Base-by-base conservation (phyloP, 768 basidiomycete species). In the Xerocomus brunneocitrinus region DNA sequence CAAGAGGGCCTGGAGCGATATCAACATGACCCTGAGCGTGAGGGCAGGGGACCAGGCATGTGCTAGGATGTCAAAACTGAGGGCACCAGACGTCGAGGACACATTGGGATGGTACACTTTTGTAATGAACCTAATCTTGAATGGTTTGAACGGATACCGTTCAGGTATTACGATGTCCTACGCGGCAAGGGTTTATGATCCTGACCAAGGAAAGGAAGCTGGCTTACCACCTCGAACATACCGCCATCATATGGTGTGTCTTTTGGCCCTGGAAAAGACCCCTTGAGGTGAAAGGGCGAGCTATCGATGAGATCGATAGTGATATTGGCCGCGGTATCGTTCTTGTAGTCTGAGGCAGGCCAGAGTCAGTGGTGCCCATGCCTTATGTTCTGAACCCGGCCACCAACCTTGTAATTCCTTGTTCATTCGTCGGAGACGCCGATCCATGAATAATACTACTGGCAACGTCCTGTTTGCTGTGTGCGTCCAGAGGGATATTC, bases 111-210 rank as follows among this genome's bases (percentile, higher is more conserved):
- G 93, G 67, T 93, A 97, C 28, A 95, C 87, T 69, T 93, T 93
- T 35, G 95, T 98, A 56, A 95, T 84, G 73, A 98, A 98, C 69
- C 93, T 95, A 92, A 98, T 97, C 79, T 98, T 97, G 49, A 94
- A 87, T 0, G 95, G 93, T 66, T 93, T 88, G 69, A 93, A 91
- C 14, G 89, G 91, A 66, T 91, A 92, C 44, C 89, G 83, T 40
- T 93, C 91, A 8, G 94, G 94, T 61, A 98, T 91, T 19, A 87
- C 78, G 59, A 98, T 97, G 66, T 98, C 94, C 90, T 92, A 63
- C 31, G 22, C 25, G 19, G 25, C 32, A 46, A 25, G 50, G 38
- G 42, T 56, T 40, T 32, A 19, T 16, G 50, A 57, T 38, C 27
- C 51, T 28, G 30, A 42, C 27, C 34, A n/a, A 31, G 19, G 19